Base-by-base conservation (phyloP, 148 eudicot genomes). In the Amaranthus hypochondriacus region DNA sequence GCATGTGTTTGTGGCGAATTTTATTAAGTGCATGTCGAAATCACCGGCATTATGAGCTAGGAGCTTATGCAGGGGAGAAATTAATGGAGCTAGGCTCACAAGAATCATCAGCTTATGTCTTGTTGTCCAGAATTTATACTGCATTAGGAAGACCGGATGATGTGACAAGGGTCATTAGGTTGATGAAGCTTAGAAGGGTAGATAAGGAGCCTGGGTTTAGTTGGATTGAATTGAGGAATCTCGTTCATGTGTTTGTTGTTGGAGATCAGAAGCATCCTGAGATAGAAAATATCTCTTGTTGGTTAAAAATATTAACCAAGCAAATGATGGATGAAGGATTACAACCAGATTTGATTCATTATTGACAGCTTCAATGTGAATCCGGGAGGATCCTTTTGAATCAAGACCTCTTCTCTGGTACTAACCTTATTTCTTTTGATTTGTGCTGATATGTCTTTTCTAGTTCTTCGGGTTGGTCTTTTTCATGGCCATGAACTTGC, bases 1-100 rank as follows among this genome's bases (percentile, higher is more conserved):
- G 87, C 3, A 79, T 82, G 77, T 80, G 86, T 76, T 74, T 88
- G 56, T 88, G 91, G 91, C 78, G 87, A 54, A 82, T 84, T 63
- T 70, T 88, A 64, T 79, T 88, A 69, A 80, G 91, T 82, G 89
- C 86, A 59, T 88, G 87, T 73, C 70, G 80, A 51, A 88, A 84
- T 73, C 77, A 84, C 68, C 71, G 81, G 48, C 72, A 84, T 66
- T 86, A 84, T 74, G 89, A 84, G 73, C 66, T 88, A 70, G 89
- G 92, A 79, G 89, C 87, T n/a, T 86, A 88, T 82, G 89, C 89
- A 42, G 89, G 92, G 47, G 92, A 88, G 74, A 86, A 75, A 48
- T 13, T 88, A 57, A 84, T 88, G 89, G 85, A 86, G 67, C 76
- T 88, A 70, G 89, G 89, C 21, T 84, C 92, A 56, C 84, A 82